Evolutionary conservation across 2,329 filamentous ascomycete genomes (phyloP).

Genomic region (Penicillium rolfsii): DNA sequence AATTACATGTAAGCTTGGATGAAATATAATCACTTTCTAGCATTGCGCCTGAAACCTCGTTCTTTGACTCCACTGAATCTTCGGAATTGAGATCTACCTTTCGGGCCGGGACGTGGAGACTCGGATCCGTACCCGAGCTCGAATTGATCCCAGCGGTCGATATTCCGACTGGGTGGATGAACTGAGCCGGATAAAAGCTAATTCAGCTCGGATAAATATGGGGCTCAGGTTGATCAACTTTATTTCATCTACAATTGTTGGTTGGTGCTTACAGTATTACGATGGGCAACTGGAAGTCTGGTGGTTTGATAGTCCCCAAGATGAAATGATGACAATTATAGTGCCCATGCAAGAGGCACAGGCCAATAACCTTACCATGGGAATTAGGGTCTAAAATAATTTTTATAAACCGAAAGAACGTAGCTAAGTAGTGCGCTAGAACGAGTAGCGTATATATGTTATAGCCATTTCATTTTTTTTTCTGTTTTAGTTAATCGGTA

Average conservation of each 20-base stretch:
- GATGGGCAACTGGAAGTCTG: neutral
- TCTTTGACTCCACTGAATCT: neutral
- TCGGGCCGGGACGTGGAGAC: neutral
- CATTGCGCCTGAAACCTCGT: neutral
- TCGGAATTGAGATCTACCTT: neutral
- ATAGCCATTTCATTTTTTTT: too few relatives aligned
- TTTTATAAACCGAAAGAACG: neutral
- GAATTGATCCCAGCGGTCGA: neutral
- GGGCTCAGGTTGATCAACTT: neutral
- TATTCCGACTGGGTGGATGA: constrained; percentile 1
- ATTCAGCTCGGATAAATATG: neutral
- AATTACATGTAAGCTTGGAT: neutral
- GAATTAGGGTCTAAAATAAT: neutral
- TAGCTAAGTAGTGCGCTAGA: neutral
- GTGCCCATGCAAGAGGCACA: neutral
- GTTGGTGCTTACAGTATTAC: neutral
- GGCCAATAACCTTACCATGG: neutral
- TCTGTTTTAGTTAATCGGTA: neutral
- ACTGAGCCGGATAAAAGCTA: neutral
- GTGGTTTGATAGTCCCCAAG: neutral
- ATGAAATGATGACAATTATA: neutral
- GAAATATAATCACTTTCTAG: neutral
- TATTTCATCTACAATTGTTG: neutral
- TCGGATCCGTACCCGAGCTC: neutral
- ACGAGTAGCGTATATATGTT: neutral